Evolutionary conservation across 306 rosid species (phyloP).

Genomic region (Medicago arabica): DNA sequence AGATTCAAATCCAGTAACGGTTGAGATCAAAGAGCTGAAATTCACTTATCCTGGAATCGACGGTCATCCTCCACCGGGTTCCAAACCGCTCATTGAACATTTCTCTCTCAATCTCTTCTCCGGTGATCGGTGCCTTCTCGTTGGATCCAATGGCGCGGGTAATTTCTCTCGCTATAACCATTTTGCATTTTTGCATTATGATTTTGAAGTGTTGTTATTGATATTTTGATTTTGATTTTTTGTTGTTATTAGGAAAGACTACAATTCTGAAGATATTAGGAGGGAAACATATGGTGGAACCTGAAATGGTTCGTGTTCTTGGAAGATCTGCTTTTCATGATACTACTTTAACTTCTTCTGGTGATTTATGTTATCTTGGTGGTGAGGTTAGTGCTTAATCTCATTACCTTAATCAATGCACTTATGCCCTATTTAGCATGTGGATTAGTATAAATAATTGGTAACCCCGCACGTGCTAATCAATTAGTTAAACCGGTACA

Average conservation of each 20-base stretch:
- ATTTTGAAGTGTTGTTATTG: no score
- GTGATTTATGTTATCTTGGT: conserved; percentile 86
- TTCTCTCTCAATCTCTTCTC: conserved; percentile 72
- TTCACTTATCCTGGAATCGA: conserved; percentile 96
- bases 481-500: not conserved
- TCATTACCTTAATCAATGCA: not conserved
- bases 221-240: conserved; percentile 29
- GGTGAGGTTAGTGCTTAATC: conserved; percentile 68
- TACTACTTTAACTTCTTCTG: conserved; percentile 70
- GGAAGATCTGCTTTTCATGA: conserved; percentile 96
- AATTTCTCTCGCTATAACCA: not conserved
- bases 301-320: conserved; percentile 82
- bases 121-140: conserved; percentile 86
- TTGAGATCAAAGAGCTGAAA: conserved; percentile 65
- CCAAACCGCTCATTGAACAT: conserved; percentile 79
- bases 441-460: conserved; percentile 22
- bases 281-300: conserved; percentile 96
- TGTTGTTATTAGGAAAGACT: conserved; percentile 61
- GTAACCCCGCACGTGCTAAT: not conserved
- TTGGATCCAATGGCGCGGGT: conserved; percentile 98
- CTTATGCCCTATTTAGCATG: no score
- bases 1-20: conserved; percentile 40
- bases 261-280: conserved; percentile 86
- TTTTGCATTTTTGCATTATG: not conserved
- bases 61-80: conserved; percentile 90